phyloP scores from a whole-genome alignment of 192 early-diverging fungal species.

The Coemansia sp. region DNA sequence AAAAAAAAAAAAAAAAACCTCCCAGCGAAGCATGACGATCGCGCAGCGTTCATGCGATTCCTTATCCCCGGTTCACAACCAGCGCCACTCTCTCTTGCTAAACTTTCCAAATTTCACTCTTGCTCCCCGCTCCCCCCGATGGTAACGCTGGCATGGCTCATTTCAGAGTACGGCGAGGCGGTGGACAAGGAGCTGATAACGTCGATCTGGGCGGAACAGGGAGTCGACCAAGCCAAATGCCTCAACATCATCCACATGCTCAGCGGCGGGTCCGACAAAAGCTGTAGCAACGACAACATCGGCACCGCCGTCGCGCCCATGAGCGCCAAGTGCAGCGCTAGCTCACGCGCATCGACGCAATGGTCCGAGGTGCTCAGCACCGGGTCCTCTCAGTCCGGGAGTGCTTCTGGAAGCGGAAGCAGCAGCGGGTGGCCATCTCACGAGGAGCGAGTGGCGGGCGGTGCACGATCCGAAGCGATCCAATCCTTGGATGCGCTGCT shows the following conservation, averaged over 20 bases:
- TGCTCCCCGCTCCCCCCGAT: conserved; percentile 6
- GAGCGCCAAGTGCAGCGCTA: conserved; percentile 7
- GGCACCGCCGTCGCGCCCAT: background rate
- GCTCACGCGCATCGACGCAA: background rate
- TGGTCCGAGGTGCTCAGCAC: conserved; percentile 18
- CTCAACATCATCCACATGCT: conserved; percentile 48
- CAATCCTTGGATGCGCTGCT: conserved; percentile 24
- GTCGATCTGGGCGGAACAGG: conserved; percentile 47
- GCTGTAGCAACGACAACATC: background rate
- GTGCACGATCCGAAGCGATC: conserved; percentile 27
- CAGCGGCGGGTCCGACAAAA: conserved; percentile 14
- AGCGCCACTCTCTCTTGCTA: background rate
- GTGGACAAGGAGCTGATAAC: conserved; percentile 44
- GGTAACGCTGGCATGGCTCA: conserved; percentile 28
- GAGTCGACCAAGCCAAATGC: conserved; percentile 26
- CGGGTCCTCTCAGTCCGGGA: conserved; percentile 5
- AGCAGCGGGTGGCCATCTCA: background rate
- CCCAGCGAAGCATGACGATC: background rate
- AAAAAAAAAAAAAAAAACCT: background rate
- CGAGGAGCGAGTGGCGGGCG: background rate
- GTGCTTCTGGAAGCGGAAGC: background rate
- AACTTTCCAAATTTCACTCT: no score
- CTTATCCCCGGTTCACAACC: background rate
- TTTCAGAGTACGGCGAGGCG: conserved; percentile 32
- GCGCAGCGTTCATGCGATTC: background rate